Evolutionary conservation across 148 eudicot genomes (phyloP).

Genomic region (Tetragonia tetragonoides): DNA sequence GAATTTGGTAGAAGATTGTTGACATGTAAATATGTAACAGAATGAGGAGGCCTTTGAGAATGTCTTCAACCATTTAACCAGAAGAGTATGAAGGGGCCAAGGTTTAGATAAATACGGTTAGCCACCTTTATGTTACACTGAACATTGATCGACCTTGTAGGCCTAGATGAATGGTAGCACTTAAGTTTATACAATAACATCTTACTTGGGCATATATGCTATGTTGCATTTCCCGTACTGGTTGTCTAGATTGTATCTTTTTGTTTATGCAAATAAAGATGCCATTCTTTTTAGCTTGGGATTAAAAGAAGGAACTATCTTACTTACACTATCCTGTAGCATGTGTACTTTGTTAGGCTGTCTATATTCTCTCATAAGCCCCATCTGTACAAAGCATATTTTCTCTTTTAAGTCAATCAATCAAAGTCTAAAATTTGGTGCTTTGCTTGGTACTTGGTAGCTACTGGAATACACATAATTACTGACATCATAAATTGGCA

Average conservation of each 20-base stretch:
- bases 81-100: background rate
- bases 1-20: constrained; percentile 31
- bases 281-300: constrained; percentile 13
- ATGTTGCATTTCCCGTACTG: constrained; percentile 9
- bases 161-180: background rate
- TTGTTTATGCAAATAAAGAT: constrained; percentile 5
- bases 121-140: constrained; percentile 4
- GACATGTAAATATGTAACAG: no score
- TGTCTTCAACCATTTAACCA: background rate
- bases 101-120: background rate
- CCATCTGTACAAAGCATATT: constrained; percentile 10
- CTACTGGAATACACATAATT: background rate
- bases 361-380: constrained; percentile 24
- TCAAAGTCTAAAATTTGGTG: background rate
- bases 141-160: constrained; percentile 5
- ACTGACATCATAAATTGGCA: background rate
- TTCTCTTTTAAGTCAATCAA: background rate
- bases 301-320: background rate
- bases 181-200: background rate
- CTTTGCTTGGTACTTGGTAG: constrained; percentile 23
- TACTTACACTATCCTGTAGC: background rate
- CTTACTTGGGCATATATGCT: background rate
- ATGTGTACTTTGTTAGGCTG: background rate
- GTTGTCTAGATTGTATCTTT: background rate
- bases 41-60: no score